Percentiles rank a stretch among this genome's conserved stretches.
Conservation (phyloP, 2,329 filamentous ascomycete species). For the Zasmidium cellare region DNA sequence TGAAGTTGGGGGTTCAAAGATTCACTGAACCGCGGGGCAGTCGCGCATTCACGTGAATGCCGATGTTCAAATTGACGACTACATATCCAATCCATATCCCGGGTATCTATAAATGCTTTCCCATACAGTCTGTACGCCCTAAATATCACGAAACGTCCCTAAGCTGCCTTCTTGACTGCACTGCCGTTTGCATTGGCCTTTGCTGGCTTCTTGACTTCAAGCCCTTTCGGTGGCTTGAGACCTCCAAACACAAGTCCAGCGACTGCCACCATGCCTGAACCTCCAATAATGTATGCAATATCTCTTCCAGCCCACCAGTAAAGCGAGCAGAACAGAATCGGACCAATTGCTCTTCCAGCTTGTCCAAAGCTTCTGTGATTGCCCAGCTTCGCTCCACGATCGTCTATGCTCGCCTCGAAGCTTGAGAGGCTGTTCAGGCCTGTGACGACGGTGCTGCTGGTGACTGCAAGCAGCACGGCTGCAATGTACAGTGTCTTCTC, state of each 20-base stretch:
- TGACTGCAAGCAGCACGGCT: conserved; percentile 80
- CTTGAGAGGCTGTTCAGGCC: conserved; percentile 88
- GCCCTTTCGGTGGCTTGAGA: conserved; percentile 62
- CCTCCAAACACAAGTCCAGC: conserved; percentile 68
- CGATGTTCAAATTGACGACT: background rate
- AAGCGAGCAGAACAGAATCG: conserved; percentile 85
- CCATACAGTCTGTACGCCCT: background rate
- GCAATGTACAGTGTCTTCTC: conserved; percentile 75
- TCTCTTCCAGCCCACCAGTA: conserved; percentile 98
- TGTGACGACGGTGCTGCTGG: conserved; percentile 91
- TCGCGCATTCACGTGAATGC: background rate
- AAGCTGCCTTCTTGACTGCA: conserved; percentile 17
- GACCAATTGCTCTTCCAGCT: conserved; percentile 81
- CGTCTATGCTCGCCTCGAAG: conserved; percentile 77
- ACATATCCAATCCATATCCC: too few relatives aligned
- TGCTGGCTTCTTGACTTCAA: conserved; percentile 19
- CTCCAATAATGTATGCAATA: conserved; percentile 78
- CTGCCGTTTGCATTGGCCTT: conserved; percentile 18
- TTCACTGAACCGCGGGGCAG: conserved; percentile 6
- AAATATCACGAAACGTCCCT: background rate
- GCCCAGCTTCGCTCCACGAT: conserved; percentile 84
- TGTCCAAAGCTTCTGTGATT: conserved; percentile 80
- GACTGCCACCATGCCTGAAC: conserved; percentile 76
- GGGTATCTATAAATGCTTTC: background rate
- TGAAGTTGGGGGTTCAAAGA: background rate